Base-by-base conservation (phyloP, 148 eudicot genomes). In the Linanthus parryae region DNA sequence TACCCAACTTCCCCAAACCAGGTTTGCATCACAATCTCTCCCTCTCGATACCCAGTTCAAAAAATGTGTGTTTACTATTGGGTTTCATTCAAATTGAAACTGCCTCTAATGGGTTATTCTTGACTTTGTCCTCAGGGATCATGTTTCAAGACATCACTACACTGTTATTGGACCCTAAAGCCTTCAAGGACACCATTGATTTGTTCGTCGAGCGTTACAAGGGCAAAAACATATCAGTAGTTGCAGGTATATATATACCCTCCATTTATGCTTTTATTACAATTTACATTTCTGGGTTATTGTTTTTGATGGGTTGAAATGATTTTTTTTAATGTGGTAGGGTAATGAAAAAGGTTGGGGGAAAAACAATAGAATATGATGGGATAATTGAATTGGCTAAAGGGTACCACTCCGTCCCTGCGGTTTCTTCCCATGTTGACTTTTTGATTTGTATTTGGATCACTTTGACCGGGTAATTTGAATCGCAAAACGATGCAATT, bases 71-170 rank as follows among this genome's bases (percentile, higher is more conserved):
- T 25, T 4, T 7, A 29, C 17, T 18, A 26, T 50, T 7, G 8
- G 18, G 9, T 29, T 28, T 24, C 28, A 11, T 8, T 5, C 10
- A 24, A 13, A 36, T 2, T 18, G 28, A 23, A 50, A 37, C 53
- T 37, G 35, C 20, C 11, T 35, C 3, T 48, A n/a, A n/a, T n/a
- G n/a, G n/a, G n/a, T n/a, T n/a, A n/a, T n/a, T n/a, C n/a, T n/a
- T n/a, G n/a, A n/a, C n/a, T n/a, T n/a, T n/a, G n/a, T n/a, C n/a
- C 45, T 40, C 59, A 88, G 95, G 95, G 37, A 85, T 90, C 19
- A 85, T 85, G 95, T 90, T 90, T 59, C 95, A 85, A 70, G 95
- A 90, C 47, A 83, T 90, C 21, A 85, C 95, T 2, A 82, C 85
- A 31, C 71, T 89, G 66, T 56, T 85, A 39, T 80, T 83, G 18